phyloP scores from a whole-genome alignment of 2,329 filamentous ascomycete genomes.

The Incumbomyces delicatus region DNA sequence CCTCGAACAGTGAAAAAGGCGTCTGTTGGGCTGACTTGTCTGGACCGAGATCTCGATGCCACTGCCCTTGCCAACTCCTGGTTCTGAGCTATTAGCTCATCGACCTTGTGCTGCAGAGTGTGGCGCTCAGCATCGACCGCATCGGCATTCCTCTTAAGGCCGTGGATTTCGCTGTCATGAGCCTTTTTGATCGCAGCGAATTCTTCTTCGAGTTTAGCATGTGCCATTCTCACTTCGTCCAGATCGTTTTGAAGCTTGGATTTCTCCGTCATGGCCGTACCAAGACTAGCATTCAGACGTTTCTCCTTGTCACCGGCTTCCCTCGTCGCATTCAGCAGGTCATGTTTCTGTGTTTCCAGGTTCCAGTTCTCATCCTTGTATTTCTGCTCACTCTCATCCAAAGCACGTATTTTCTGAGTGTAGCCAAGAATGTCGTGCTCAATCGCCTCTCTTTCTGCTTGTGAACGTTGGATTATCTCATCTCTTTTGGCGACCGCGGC shows the following conservation, averaged over 20 bases:
- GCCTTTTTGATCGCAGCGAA: conserved; percentile 66
- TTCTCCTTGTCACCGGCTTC: conserved; percentile 75
- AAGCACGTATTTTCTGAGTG: conserved; percentile 65
- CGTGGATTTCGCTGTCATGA: conserved; percentile 79
- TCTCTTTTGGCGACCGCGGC: conserved; percentile 77
- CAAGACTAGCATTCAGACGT: conserved; percentile 65
- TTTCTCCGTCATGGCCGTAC: conserved; percentile 63
- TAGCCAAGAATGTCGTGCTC: conserved; percentile 75
- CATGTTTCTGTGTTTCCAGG: conserved; percentile 83
- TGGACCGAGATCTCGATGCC: conserved; percentile 58
- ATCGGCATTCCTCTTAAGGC: conserved; percentile 68
- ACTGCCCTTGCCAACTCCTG: conserved; percentile 81
- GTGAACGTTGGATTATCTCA: conserved; percentile 66
- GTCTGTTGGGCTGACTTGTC: conserved; percentile 41
- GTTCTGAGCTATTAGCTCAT: conserved; percentile 81
- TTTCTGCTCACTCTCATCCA: conserved; percentile 89
- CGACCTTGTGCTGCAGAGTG: conserved; percentile 72
- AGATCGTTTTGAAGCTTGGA: conserved; percentile 70
- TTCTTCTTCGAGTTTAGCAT: conserved; percentile 73
- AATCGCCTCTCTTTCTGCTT: conserved; percentile 64
- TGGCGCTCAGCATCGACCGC: conserved; percentile 68
- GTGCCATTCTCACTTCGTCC: conserved; percentile 74
- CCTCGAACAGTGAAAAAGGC: conserved; percentile 1
- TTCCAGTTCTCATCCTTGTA: conserved; percentile 99
- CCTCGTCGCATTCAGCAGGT: conserved; percentile 62